Base-by-base conservation (phyloP, 2,329 filamentous ascomycete genomes). In the Colletotrichum musae region DNA sequence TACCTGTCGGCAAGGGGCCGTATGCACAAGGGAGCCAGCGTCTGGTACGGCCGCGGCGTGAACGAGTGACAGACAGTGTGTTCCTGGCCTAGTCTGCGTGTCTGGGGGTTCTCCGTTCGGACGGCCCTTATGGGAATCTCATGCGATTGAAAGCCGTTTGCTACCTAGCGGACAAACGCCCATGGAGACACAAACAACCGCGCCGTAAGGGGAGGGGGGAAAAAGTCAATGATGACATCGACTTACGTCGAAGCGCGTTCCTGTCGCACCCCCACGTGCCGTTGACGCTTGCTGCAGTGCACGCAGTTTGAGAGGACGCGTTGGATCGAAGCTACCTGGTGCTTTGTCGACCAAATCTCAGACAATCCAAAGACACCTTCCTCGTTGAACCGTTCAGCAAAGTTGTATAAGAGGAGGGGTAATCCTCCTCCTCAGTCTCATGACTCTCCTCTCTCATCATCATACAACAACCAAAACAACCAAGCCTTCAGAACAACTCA, bases 331-430 rank as follows among this genome's bases (percentile, higher is more conserved):
- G 47, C n/a, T 24, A 12, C 39, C 16, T 26, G 28, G 28, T n/a
- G n/a, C 47, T 50, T 28, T 58, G 58, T 50, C n/a, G 45, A 48
- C n/a, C 18, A 10, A 21, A 21, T 28, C 58, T 52, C 18, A 16
- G 41, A 16, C 9, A 13, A 43, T 24, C 12, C 41, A 16, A 15
- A 16, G 41, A 16, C 48, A 5, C 18, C 10, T 41, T 28, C 16
- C 26, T 18, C 18, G 26, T 2, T 10, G 32, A 13, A 43, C 18
- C 26, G 4, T 21, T n/a, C 13, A 12, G 16, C 5, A 6, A 63
- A 59, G 51, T 18, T 64, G 36, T 72, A 72, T 72, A 72, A 70
- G 63, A 72, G 53, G 64, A 32, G 56, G 26, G 47, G 24, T 21
- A 50, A 24, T 50, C 56, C 68, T 36, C 39, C 54, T 50, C 26